A percentile compares a stretch with the other conserved stretches of the same genome.
phyloP scores from a whole-genome alignment of 306 rosid species.

The Alnus glutinosa region DNA sequence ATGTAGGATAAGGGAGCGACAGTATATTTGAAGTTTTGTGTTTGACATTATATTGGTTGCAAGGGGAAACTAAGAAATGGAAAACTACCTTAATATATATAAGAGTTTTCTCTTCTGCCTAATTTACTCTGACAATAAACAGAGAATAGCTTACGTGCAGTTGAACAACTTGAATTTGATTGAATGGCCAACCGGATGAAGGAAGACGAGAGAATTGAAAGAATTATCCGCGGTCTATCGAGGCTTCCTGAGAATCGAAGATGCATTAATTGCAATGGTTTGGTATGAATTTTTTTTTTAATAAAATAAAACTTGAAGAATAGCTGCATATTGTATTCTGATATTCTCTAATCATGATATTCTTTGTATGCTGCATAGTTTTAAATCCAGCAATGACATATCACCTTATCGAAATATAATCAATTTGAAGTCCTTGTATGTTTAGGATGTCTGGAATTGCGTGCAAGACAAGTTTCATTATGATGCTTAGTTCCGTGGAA shows the following conservation, averaged over 20 bases:
- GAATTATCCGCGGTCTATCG: slow-evolving; percentile 58
- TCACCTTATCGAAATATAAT: not conserved
- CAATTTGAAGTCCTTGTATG: not conserved
- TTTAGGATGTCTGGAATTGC: not conserved
- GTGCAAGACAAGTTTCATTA: not conserved
- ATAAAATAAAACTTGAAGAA: no score
- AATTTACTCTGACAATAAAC: not conserved
- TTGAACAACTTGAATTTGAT: not conserved
- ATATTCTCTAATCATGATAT: not conserved
- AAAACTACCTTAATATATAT: not conserved
- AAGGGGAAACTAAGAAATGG: not conserved
- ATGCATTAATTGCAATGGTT: slow-evolving; percentile 82
- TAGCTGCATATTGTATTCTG: not conserved
- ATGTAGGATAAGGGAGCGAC: not conserved
- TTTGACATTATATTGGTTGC: not conserved
- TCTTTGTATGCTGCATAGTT: not conserved
- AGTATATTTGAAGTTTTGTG: not conserved
- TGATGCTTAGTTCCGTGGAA: not conserved
- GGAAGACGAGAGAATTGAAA: slow-evolving; percentile 76
- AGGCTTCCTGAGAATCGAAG: slow-evolving; percentile 76
- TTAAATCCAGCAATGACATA: not conserved
- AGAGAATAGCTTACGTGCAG: not conserved
- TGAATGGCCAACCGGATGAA: slow-evolving; percentile 55
- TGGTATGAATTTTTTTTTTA: slow-evolving; percentile 48
- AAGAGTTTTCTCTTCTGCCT: not conserved